These are phyloP conservation scores for Elsinoe ampelina DNA, from an alignment of 2,329 filamentous ascomycete species.

Conservation along the genomic window DNA sequence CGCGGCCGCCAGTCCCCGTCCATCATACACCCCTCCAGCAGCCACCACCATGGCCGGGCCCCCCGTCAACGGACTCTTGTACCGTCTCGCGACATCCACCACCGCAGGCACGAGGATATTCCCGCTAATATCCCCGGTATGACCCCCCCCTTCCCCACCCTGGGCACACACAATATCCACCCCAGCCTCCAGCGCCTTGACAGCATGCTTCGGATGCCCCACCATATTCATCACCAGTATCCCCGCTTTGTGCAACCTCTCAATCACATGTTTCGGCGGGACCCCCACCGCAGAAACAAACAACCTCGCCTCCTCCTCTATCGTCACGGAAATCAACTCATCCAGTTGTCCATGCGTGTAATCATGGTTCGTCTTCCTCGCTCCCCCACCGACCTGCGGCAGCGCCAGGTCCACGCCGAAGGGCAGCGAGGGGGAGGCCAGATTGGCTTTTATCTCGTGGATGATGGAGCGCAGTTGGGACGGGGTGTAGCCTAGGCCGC, in stretches of 20 bases:
- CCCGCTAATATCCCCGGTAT: slow-evolving; percentile 80
- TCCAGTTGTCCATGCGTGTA: slow-evolving; percentile 86
- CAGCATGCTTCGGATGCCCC: slow-evolving; percentile 80
- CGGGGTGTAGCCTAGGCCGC: slow-evolving; percentile 60
- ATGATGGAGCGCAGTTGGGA: slow-evolving; percentile 69
- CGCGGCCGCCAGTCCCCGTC: slow-evolving; percentile 66
- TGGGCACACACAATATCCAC: slow-evolving; percentile 90
- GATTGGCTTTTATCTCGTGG: slow-evolving; percentile 70
- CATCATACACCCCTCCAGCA: slow-evolving; percentile 79
- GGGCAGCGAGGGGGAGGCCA: slow-evolving; percentile 58
- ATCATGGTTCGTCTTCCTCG: slow-evolving; percentile 88
- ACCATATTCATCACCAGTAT: slow-evolving; percentile 97
- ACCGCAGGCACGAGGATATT: slow-evolving; percentile 81
- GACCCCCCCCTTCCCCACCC: slow-evolving; percentile 85
- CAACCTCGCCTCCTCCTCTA: slow-evolving; percentile 70
- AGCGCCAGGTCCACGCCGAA: slow-evolving; percentile 90
- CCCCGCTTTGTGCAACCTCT: slow-evolving; percentile 65
- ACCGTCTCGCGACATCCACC: slow-evolving; percentile 68
- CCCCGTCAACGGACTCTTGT: slow-evolving; percentile 62
- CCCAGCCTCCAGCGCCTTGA: slow-evolving; percentile 76
- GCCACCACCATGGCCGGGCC: slow-evolving; percentile 71
- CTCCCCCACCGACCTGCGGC: slow-evolving; percentile 74
- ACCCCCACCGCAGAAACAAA: slow-evolving; percentile 88
- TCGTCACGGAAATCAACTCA: slow-evolving; percentile 76
- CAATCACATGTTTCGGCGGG: slow-evolving; percentile 63